Base-by-base conservation (phyloP, 1,284 basidiomycete genomes). In the Baeospora myosura region DNA sequence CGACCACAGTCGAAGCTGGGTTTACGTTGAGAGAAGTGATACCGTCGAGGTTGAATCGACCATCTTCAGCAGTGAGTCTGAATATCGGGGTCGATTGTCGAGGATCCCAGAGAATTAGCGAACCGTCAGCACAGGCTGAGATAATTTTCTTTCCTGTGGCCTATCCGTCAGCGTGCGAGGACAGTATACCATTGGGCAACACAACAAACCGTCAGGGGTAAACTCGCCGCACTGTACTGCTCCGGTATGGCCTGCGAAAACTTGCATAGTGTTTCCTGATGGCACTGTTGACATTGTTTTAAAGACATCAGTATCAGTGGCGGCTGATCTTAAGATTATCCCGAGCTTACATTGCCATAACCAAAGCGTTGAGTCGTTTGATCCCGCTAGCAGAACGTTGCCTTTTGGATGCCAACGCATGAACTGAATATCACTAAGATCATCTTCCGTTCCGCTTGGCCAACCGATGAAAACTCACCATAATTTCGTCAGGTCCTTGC, bases 321-420 rank as follows among this genome's bases (percentile, higher is more conserved):
- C n/a, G n/a, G n/a, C n/a, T n/a, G n/a, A n/a, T n/a, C n/a, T 28
- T 2, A 16, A 18, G 38, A 29, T 4, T 21, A 7, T 30, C 25
- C 26, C n/a, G 12, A 24, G 58, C 76, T 51, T 61, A 94, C 93
- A 66, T 67, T 96, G 89, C 94, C 94, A 99, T 55, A 98, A 71
- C 95, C 95, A 98, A n/a, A 95, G 81, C 3, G 88, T 96, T 3
- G 87, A 78, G 62, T 98, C 95, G 50, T 95, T 90, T 14, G 89
- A 88, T 26, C 95, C 95, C 0, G 90, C 93, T 2, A 95, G 75
- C 0, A 98, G 72, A 2, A 97, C 87, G 36, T 71, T 69, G 11
- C 94, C 96, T 60, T 85, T 93, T 0, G 96, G 95, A 67, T 99
- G 96, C 95, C 95, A 99, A 65, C 80, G 72, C 39, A 98, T 60